Evolutionary conservation across 2,329 filamentous ascomycete species (phyloP).

Genomic region (Aquanectria penicillioides): DNA sequence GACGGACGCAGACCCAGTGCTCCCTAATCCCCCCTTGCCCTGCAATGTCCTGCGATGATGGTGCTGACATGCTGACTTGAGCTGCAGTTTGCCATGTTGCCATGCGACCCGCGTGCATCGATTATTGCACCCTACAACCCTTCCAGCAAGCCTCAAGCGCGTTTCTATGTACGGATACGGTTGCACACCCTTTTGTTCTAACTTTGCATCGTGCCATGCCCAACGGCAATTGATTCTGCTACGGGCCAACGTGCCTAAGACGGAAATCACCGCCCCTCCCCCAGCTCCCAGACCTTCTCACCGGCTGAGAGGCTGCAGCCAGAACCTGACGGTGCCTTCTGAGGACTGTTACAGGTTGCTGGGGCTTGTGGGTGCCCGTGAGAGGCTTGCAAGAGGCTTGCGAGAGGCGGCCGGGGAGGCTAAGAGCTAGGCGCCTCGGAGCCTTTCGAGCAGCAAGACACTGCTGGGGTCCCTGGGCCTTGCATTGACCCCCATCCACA

Average conservation of each 20-base stretch:
- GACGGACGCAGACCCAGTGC: constrained; percentile 1
- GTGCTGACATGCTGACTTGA: constrained; percentile 20
- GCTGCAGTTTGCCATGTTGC: constrained; percentile 1
- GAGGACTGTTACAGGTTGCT: background rate
- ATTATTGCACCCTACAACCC: background rate
- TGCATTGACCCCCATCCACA: constrained; percentile 7
- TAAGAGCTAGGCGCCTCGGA: constrained; percentile 6
- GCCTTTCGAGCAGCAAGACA: constrained; percentile 1
- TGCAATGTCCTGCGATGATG: background rate
- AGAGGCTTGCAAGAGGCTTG: no score
- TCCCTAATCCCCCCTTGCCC: background rate
- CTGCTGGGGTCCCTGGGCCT: constrained; percentile 8
- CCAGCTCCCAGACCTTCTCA: background rate
- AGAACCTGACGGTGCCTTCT: background rate
- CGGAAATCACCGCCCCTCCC: background rate
- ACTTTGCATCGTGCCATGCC: background rate
- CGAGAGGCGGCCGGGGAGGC: background rate
- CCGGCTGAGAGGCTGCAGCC: background rate
- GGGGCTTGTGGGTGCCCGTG: background rate
- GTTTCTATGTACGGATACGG: constrained; percentile 7
- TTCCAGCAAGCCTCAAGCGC: background rate
- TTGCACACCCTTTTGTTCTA: background rate
- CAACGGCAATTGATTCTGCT: constrained; percentile 11
- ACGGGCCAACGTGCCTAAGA: background rate
- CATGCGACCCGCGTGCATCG: constrained; percentile 9